Conservation (phyloP, 106 monocot species). For the Agapanthus africanus region DNA sequence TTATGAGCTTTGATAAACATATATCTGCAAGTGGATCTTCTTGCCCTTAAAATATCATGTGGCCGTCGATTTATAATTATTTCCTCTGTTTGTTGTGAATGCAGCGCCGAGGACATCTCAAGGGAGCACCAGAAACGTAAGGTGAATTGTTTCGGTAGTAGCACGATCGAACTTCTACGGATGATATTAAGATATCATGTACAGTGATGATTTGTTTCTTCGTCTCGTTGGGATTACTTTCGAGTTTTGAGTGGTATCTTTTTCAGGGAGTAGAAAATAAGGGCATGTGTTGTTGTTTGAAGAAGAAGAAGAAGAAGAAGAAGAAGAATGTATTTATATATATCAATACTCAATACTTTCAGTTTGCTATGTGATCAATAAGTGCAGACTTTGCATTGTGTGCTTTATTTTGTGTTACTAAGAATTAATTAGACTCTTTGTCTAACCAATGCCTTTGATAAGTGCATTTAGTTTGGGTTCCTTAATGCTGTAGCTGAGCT, state of each 20-base stretch:
- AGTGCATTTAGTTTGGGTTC: too few relatives aligned
- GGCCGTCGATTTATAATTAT: neutral
- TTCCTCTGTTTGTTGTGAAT: neutral
- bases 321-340: neutral
- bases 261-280: neutral
- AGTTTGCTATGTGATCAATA: constrained; percentile 3
- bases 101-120: constrained; percentile 9
- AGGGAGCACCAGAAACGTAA: neutral
- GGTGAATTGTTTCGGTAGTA: neutral
- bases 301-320: neutral
- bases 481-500: too few relatives aligned
- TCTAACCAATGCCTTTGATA: too few relatives aligned
- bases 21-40: neutral
- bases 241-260: constrained; percentile 4
- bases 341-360: neutral
- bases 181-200: neutral
- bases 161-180: neutral
- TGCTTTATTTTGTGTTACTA: too few relatives aligned
- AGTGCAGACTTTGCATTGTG: constrained; percentile 4
- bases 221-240: neutral
- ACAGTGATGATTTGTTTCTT: constrained; percentile 13
- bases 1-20: neutral
- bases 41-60: neutral
- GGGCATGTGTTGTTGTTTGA: constrained; percentile 8
- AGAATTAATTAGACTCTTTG: too few relatives aligned